Evolutionary conservation across 495 filamentous ascomycete genomes (phyloP).

Genomic region (Neurospora sp.): DNA sequence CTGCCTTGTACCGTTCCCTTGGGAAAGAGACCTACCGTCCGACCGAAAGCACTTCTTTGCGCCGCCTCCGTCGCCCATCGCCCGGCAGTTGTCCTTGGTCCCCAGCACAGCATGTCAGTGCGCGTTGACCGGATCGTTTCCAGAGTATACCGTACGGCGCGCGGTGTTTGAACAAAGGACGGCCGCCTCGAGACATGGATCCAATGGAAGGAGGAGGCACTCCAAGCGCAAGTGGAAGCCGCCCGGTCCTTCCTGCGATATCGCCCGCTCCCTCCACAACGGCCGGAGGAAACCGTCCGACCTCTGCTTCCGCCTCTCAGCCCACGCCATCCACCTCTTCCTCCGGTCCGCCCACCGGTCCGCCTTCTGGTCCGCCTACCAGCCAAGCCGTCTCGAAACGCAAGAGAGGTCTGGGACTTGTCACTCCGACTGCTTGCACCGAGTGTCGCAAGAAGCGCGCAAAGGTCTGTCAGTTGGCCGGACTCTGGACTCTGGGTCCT

Average conservation of each 20-base stretch:
- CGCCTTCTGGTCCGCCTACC: neutral
- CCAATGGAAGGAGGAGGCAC: constrained; percentile 20
- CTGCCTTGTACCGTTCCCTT: neutral
- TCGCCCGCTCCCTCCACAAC: constrained; percentile 5
- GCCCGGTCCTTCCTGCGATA: constrained; percentile 1
- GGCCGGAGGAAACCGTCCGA: constrained; percentile 3
- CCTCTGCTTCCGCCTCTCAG: constrained; percentile 3
- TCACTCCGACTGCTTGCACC: constrained; percentile 47
- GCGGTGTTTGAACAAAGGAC: neutral
- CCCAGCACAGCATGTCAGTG: constrained; percentile 6
- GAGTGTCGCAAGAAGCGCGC: constrained; percentile 50
- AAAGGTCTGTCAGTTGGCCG: constrained; percentile 28
- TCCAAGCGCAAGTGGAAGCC: constrained; percentile 3
- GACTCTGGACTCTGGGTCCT: neutral
- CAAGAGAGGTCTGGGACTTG: constrained; percentile 40
- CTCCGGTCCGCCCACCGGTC: neutral
- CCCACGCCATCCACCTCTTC: constrained; percentile 17
- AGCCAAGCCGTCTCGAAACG: constrained; percentile 26
- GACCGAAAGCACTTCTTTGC: neutral
- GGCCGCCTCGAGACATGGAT: constrained; percentile 8
- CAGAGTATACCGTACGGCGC: neutral
- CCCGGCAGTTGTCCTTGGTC: neutral
- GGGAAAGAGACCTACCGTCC: neutral
- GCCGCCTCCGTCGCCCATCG: neutral
- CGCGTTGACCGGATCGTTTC: neutral